phyloP scores from a whole-genome alignment of 257 asterid genomes.

The Buddleja alternifolia region DNA sequence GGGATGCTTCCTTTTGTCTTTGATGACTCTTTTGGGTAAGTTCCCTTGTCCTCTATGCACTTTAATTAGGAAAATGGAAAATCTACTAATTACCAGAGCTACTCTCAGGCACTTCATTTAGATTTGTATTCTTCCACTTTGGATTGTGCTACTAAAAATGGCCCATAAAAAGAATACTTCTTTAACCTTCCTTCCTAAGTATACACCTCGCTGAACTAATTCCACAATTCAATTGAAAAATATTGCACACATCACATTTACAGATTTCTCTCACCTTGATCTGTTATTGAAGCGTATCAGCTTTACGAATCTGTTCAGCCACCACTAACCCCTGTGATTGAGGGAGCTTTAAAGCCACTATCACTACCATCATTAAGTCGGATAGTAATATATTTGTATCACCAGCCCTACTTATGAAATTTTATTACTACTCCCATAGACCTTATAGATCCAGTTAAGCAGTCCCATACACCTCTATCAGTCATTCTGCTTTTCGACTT shows the following conservation, averaged over 20 bases:
- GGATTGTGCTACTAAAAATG: background rate
- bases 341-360: no score
- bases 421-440: no score
- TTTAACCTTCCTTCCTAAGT: background rate
- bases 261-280: no score
- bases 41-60: background rate
- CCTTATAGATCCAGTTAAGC: no score
- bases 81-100: conserved; percentile 15
- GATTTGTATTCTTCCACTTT: background rate
- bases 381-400: no score
- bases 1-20: conserved; percentile 99
- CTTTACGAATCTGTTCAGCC: conserved; percentile 12
- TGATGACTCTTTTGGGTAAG: conserved; percentile 96
- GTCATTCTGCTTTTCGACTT: no score
- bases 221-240: no score
- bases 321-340: background rate
- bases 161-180: background rate
- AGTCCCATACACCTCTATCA: conserved; percentile 1
- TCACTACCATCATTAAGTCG: no score
- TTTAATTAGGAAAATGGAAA: conserved; percentile 10
- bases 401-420: no score
- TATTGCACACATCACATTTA: no score
- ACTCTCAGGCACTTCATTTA: conserved; percentile 1
- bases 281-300: no score
- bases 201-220: background rate